Base-by-base conservation (phyloP, 495 filamentous ascomycete genomes). In the Penicillium soppii region DNA sequence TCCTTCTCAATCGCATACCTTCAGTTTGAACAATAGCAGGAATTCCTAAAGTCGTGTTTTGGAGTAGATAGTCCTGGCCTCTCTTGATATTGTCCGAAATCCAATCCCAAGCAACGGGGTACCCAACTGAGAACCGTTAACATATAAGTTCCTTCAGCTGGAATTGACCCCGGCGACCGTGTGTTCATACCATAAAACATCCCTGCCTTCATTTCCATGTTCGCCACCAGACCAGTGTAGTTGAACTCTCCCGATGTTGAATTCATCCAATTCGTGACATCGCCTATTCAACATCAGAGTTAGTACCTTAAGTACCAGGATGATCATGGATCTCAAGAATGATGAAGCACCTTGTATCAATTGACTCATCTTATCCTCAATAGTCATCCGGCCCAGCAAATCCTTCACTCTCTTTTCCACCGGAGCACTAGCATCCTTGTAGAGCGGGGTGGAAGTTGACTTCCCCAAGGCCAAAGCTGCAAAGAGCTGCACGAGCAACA, bases 221-320 rank as follows among this genome's bases (percentile, higher is more conserved):
- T 88, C 55, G 75, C 80, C 25, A 74, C 82, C 13, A 89, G 69
- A 1, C 86, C 87, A 3, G 77, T 77, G 15, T 76, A 72, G 52
- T 89, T 90, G 65, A 87, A 81, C 17, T 66, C 66, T 43, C 81
- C 80, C 15, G 75, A 72, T 0, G 73, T 78, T 6, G 64, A 68
- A 56, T 88, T 76, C 63, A 89, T 76, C 86, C 85, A 90, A 59
- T 88, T 89, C 20, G 76, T 75, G 38, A 90, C 68, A 62, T 89
- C 87, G 25, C 78, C 77, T 77, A 59, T 3, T 30, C 38, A 36
- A 5, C 49, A 46, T 10, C 4, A 22, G 9, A 10, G n/a, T 62
- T 8, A 44, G 43, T 35, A 10, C 26, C 8, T 22, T 12, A 3
- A 16, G 1, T 9, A 6, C 13, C 3, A 4, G 4, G 7, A 33